Evolutionary conservation across 2,329 filamentous ascomycete species (phyloP).

Genomic region (Alternaria arbusti): DNA sequence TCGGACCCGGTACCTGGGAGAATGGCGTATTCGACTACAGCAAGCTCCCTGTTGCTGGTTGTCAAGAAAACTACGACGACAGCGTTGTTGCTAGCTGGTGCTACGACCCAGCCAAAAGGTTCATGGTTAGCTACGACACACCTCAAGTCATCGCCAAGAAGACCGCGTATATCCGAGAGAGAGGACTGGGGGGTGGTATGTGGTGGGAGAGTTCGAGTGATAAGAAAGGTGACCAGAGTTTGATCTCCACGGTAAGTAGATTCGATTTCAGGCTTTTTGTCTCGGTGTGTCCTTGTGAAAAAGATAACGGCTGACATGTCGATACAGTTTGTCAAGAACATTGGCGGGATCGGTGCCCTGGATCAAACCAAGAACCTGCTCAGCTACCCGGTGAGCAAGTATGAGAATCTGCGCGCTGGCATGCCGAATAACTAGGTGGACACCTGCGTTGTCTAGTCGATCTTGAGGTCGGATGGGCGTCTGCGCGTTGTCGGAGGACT

Average conservation of each 20-base stretch:
- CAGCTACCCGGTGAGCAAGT: conserved; percentile 69
- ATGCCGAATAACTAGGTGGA: conserved; percentile 27
- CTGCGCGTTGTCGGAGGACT: neutral
- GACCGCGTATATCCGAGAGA: conserved; percentile 27
- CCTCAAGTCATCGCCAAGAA: conserved; percentile 41
- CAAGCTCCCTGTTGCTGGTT: conserved; percentile 37
- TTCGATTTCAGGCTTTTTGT: neutral
- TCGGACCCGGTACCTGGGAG: conserved; percentile 45
- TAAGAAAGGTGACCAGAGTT: conserved; percentile 37
- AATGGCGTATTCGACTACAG: conserved; percentile 48
- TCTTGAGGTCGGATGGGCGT: neutral
- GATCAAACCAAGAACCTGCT: conserved; percentile 65
- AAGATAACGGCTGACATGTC: conserved; percentile 3
- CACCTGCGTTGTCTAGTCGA: neutral
- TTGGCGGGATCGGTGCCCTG: conserved; percentile 62
- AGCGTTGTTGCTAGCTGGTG: conserved; percentile 37
- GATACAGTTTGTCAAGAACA: conserved; percentile 55
- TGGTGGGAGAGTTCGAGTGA: conserved; percentile 48
- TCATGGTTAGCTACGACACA: conserved; percentile 46
- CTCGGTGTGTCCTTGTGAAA: neutral
- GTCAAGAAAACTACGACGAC: conserved; percentile 27
- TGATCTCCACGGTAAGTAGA: conserved; percentile 38
- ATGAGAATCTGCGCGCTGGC: conserved; percentile 65
- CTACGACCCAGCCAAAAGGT: conserved; percentile 32
- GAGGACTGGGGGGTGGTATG: conserved; percentile 47